These are phyloP conservation scores for Lentinus brumalis DNA, from an alignment of 768 basidiomycete genomes.

Conservation along the genomic window DNA sequence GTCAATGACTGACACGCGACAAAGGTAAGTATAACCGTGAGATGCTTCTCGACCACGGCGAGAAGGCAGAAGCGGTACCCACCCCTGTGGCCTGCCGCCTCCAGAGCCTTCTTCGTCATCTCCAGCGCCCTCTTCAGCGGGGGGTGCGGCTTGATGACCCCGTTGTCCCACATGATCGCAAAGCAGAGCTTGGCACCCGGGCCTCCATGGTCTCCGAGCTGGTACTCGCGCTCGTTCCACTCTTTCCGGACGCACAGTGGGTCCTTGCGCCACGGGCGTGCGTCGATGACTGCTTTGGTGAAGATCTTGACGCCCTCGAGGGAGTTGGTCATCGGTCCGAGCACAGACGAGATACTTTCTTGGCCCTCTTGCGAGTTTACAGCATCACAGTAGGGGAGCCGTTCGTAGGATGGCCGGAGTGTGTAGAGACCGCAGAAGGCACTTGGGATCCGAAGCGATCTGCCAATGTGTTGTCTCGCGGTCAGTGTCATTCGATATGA, in stretches of 20 bases:
- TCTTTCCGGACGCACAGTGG: slow-evolving; percentile 51
- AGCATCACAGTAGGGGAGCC: slow-evolving; percentile 71
- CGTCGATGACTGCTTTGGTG: slow-evolving; percentile 59
- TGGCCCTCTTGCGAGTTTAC: slow-evolving; percentile 69
- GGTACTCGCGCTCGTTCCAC: slow-evolving; percentile 49
- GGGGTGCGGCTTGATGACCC: slow-evolving; percentile 58
- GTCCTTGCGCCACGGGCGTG: slow-evolving; percentile 58
- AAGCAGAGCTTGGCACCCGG: slow-evolving; percentile 46
- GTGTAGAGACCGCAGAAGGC: slow-evolving; percentile 72
- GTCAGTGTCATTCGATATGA: background rate
- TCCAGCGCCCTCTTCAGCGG: slow-evolving; percentile 65
- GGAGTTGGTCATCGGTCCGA: slow-evolving; percentile 69
- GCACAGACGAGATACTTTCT: slow-evolving; percentile 68
- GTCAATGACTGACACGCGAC: slow-evolving; percentile 55
- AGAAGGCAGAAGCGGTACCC: slow-evolving; percentile 6
- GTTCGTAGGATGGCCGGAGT: slow-evolving; percentile 66
- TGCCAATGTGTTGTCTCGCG: slow-evolving; percentile 28
- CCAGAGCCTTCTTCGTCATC: slow-evolving; percentile 55
- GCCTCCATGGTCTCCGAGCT: slow-evolving; percentile 47
- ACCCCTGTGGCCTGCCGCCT: slow-evolving; percentile 69
- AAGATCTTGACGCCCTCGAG: slow-evolving; percentile 66
- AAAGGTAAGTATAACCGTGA: background rate
- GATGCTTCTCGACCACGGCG: background rate
- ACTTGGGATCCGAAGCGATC: slow-evolving; percentile 72
- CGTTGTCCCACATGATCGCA: slow-evolving; percentile 70